phyloP scores from a whole-genome alignment of 2,329 filamentous ascomycete genomes.

The Phaeosphaeria sp. region DNA sequence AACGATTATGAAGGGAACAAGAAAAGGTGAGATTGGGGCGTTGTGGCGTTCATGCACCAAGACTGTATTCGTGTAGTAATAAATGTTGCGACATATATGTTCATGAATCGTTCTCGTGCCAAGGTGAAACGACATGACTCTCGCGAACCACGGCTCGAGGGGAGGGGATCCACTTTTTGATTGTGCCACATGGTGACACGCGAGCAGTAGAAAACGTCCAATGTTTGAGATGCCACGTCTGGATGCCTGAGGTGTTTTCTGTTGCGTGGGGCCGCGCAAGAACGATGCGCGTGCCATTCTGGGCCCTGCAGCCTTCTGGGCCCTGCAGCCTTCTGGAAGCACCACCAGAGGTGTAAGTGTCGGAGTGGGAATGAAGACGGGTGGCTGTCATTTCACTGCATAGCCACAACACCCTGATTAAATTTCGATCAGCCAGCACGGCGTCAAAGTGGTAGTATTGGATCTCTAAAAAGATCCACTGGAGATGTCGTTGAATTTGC shows the following conservation, averaged over 20 bases:
- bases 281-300: background rate
- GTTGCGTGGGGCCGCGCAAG: conserved; percentile 7
- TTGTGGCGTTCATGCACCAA: conserved; percentile 20
- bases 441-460: background rate
- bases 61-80: conserved; percentile 14
- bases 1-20: background rate
- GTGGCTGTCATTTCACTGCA: background rate
- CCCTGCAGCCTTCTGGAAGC: background rate
- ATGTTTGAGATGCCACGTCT: conserved; percentile 16
- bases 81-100: conserved; percentile 18
- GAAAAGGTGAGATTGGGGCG: conserved; percentile 4
- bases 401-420: background rate
- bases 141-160: background rate
- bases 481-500: conserved; percentile 24
- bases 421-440: background rate
- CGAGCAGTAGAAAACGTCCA: conserved; percentile 13
- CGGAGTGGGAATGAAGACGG: background rate
- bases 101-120: conserved; percentile 10
- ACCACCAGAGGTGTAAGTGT: background rate
- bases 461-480: conserved; percentile 4
- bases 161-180: background rate
- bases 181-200: conserved; percentile 15
- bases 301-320: background rate
- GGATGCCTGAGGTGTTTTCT: conserved; percentile 9
- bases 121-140: conserved; percentile 20